Evolutionary conservation across 1,284 basidiomycete genomes (phyloP).

Genomic region (Marasmius sp.): DNA sequence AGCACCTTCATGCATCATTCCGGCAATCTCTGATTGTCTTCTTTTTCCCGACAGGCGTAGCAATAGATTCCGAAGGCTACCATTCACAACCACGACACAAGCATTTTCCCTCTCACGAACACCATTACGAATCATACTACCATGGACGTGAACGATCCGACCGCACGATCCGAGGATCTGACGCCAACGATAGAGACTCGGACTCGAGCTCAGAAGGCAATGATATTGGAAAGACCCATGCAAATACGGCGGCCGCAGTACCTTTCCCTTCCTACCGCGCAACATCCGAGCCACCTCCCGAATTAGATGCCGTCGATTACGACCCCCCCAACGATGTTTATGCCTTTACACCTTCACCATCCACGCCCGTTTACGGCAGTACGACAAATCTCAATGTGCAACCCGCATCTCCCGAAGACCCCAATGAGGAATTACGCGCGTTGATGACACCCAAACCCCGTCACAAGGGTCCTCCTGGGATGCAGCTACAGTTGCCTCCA

Average conservation of each 20-base stretch:
- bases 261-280: constrained; percentile 46
- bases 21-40: background rate
- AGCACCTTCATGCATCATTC: constrained; percentile 33
- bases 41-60: constrained; percentile 45
- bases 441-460: constrained; percentile 13
- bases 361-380: constrained; percentile 15
- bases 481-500: background rate
- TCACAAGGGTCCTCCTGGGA: constrained; percentile 20
- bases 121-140: background rate
- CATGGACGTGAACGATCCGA: constrained; percentile 40
- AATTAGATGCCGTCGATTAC: constrained; percentile 23
- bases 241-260: constrained; percentile 11
- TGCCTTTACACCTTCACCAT: constrained; percentile 17
- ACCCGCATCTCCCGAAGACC: constrained; percentile 16
- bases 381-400: constrained; percentile 15
- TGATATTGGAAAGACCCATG: background rate
- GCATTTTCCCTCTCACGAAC: background rate
- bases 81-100: constrained; percentile 35
- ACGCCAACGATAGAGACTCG: constrained; percentile 17
- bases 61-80: constrained; percentile 68
- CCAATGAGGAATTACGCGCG: constrained; percentile 1
- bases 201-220: background rate
- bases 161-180: constrained; percentile 34
- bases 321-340: constrained; percentile 5
- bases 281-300: constrained; percentile 60